Base-by-base conservation (phyloP, 2,329 filamentous ascomycete genomes). In the Exserohilum rostratum region DNA sequence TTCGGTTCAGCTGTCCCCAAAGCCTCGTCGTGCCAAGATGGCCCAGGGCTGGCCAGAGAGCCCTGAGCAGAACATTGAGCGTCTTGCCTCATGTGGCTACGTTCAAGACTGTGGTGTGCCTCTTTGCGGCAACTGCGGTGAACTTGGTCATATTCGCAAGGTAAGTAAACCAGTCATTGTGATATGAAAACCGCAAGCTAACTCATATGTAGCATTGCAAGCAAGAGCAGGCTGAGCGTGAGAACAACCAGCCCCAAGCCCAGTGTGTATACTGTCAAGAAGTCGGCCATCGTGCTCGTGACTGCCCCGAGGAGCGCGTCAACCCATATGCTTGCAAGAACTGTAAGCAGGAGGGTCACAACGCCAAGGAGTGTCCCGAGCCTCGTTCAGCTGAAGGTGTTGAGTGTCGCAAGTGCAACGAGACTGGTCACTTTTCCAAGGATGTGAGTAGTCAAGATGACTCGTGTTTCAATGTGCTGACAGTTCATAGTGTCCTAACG, bases 241-340 rank as follows among this genome's bases (percentile, higher is more conserved):
- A 73, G 39, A 60, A 2, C 75, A 81, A 35, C 66, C 73, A 12
- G 64, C 79, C 33, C 0, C 75, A 77, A 17, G 81, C 89, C 44
- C 79, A 78, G 42, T 91, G 89, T 70, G 83, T 79, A 76, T 88
- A 90, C 76, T 91, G 89, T 61, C 76, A 81, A 3, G 79, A 82
- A 34, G 75, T 79, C 22, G 88, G 87, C 9, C 88, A 91, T 65
- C 87, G 88, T 53, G 76, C 87, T 46, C 85, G 88, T 46, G 87
- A 91, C 62, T 91, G 89, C 54, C 71, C 71, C 4, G 67, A 76
- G 52, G 71, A 73, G 53, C 76, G 88, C 45, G 75, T 85, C 27
- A 84, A 89, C 76, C 86, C 80, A 52, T 87, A 83, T 61, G 85
- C 85, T 6, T 90, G 88, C 82, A 85, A 82, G 70, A 90, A 90